Evolutionary conservation across 805 yeast genomes (phyloP).

Genomic region (Saccharomycopsis sp.): DNA sequence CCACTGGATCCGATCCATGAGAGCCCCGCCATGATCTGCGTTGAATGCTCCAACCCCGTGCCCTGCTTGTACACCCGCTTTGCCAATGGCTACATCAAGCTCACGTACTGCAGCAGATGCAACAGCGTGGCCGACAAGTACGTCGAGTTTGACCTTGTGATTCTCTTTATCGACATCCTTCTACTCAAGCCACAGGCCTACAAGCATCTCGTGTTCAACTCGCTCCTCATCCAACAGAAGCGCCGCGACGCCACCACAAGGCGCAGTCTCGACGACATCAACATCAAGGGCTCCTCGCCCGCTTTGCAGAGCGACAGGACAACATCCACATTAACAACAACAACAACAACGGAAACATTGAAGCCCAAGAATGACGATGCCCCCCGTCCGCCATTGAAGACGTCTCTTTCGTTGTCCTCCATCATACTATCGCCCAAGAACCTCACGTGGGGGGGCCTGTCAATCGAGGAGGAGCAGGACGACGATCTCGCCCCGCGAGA

Average conservation of each 20-base stretch:
- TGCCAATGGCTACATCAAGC: constrained; percentile 67
- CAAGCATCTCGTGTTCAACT: constrained; percentile 77
- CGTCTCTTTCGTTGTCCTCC: not conserved
- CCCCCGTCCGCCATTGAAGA: not conserved
- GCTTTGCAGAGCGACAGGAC: constrained; percentile 17
- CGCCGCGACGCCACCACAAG: constrained; percentile 23
- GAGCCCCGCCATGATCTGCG: constrained; percentile 88
- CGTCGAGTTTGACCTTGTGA: constrained; percentile 80
- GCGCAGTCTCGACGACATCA: not conserved
- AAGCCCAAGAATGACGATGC: not conserved
- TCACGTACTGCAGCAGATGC: constrained; percentile 70
- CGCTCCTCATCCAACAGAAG: constrained; percentile 25
- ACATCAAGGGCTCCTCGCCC: not conserved
- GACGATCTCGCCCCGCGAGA: too few relatives aligned
- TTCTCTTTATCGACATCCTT: constrained; percentile 74
- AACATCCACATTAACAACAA: constrained; percentile 2
- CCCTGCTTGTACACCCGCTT: constrained; percentile 60
- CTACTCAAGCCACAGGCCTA: constrained; percentile 82
- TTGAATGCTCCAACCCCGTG: constrained; percentile 71
- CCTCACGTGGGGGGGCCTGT: too few relatives aligned
- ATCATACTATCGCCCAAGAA: too few relatives aligned
- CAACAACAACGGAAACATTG: not conserved
- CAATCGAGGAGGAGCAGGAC: too few relatives aligned
- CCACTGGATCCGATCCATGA: too few relatives aligned
- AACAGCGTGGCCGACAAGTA: constrained; percentile 76